phyloP scores from a whole-genome alignment of 2,329 filamentous ascomycete species.

The Fusarium sp. region DNA sequence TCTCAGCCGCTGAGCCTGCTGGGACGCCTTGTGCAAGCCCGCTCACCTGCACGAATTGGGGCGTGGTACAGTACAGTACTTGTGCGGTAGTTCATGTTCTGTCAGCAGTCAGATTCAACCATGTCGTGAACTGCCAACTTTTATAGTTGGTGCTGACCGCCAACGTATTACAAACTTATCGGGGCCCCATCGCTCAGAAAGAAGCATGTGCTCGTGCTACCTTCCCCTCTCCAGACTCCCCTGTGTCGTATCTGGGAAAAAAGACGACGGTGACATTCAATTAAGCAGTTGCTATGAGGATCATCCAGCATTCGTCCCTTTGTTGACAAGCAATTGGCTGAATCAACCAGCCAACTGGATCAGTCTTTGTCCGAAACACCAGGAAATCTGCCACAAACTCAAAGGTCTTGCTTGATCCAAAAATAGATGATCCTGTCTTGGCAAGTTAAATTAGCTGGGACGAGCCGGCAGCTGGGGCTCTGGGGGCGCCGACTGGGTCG shows the following conservation, averaged over 20 bases:
- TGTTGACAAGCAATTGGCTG: slow-evolving; percentile 21
- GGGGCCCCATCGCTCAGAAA: not conserved
- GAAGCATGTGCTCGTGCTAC: slow-evolving; percentile 22
- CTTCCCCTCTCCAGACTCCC: not conserved
- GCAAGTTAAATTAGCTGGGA: slow-evolving; percentile 40
- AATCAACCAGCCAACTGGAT: slow-evolving; percentile 21
- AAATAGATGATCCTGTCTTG: slow-evolving; percentile 38
- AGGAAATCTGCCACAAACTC: slow-evolving; percentile 34
- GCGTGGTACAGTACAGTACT: slow-evolving; percentile 6
- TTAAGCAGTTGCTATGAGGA: slow-evolving; percentile 14
- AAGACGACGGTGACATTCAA: slow-evolving; percentile 26
- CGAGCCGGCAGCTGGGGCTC: slow-evolving; percentile 33
- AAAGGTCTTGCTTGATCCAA: slow-evolving; percentile 28
- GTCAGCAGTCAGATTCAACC: slow-evolving; percentile 44
- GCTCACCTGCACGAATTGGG: slow-evolving; percentile 35
- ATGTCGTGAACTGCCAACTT: slow-evolving; percentile 21
- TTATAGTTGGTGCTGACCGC: slow-evolving; percentile 38
- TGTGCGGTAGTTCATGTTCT: slow-evolving; percentile 3
- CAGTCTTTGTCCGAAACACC: slow-evolving; percentile 41
- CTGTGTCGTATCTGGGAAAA: not conserved
- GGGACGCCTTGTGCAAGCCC: slow-evolving; percentile 40
- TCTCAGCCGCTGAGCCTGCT: slow-evolving; percentile 42
- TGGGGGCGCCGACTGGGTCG: slow-evolving; percentile 20
- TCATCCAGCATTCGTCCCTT: slow-evolving; percentile 29
- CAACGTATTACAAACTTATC: slow-evolving; percentile 16